Evolutionary conservation across 2,329 filamentous ascomycete genomes (phyloP), one percentile per base, ranked within the genome.

Genomic region (Arthrobotrys conoides): DNA sequence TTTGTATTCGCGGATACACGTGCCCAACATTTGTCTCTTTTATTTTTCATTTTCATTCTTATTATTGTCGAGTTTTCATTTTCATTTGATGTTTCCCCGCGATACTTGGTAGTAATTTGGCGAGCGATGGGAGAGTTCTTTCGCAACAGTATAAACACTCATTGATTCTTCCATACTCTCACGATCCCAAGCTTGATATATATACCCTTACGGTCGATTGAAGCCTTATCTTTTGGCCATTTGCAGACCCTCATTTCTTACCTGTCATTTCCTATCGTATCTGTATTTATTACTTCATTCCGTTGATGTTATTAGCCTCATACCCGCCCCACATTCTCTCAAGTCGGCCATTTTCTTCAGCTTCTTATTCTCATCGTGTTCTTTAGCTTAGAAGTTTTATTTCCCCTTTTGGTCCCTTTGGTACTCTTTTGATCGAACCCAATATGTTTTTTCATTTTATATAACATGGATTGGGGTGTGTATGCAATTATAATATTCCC

Each of bases 121-220:
- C 66, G 55, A 75, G 63, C 55, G 75, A 80, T 80, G 76, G 53
- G 80, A 80, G 53, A 80, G 72, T 81, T 80, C 75, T 81, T 63
- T 80, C 71, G 51, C 80, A 81, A 66, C 63, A 81, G 80, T 81
- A 71, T 70, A 69, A 69, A 73, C 59, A 67, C 71, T 81, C 48
- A 61, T 68, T 67, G 27, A 61, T 68, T 61, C 16, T 63, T 79
- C 53, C 51, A 71, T 66, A 66, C 70, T 68, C 48, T 53, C 71
- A 72, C 70, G 73, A 80, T 71, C 63, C 63, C 18, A 20, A 69
- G 46, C 57, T 24, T 69, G 53, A 66, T 44, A 61, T 27, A 61
- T 61, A 66, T 80, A 71, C 65, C 80, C 78, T 70, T 76, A 24
- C 46, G 78, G 48, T 65, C 71, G 38, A 75, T 57, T 51, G 59